Evolutionary conservation across 106 monocot species (phyloP), one percentile per base, ranked within the genome.

Genomic region (Vanilla planifolia): DNA sequence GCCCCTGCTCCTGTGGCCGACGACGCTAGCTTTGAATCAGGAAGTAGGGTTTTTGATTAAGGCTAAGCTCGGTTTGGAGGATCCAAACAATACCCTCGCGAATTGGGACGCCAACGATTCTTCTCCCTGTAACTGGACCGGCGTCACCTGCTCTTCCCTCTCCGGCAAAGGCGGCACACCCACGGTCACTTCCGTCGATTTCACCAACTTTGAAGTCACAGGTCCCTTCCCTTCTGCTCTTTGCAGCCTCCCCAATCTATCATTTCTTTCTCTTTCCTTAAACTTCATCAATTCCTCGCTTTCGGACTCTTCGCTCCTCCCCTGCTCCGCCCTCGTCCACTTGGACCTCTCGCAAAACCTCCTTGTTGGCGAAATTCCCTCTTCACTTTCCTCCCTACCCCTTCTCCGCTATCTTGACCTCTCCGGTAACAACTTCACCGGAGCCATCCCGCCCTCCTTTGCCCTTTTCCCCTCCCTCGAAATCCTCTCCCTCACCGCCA

Each of bases 101-200:
- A 25, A 63, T 23, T 83, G 83, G 83, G 67, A 75, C 62, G 7
- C 65, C 7, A 29, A 22, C 23, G 60, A 78, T 61, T 9, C 61
- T 45, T 67, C 74, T 0, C 83, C 83, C 6, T 83, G 83, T 78
- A 71, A 52, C 21, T 83, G 83, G 83, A 53, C 48, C 4, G 78
- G 78, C 40, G 30, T 77, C 44, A 36, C 61, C 28, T 82, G 82
- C 59, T 28, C 59, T 8, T 27, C 19, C 36, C 14, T 34, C 65
- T 26, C 48, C 51, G 41, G 51, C 48, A 0, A 34, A 15, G 23
- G 32, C 32, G 53, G 53, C 14, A 28, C 16, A 3, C 33, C 32
- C 28, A 23, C 21, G 0, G 67, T 74, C 17, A 62, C 24, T 21
- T 17, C 46, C n/a, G 10, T 74, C 20, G 51, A 53, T 23, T 67